Conservation (phyloP, 441 rosid genomes). For the Gossypium schwendimanii region DNA sequence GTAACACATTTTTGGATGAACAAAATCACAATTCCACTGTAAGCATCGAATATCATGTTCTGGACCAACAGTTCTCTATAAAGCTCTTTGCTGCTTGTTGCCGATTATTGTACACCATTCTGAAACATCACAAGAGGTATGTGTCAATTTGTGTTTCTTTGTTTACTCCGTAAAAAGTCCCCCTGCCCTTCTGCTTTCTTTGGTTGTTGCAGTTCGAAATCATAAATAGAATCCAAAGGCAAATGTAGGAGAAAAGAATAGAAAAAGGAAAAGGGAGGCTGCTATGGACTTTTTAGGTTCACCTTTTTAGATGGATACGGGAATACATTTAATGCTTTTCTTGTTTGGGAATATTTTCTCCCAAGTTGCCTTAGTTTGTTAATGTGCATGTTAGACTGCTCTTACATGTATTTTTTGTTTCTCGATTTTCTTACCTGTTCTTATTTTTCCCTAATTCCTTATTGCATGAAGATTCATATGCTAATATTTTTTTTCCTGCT, state of each 20-base stretch:
- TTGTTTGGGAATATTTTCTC: background rate
- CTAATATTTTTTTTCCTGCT: slow-evolving; percentile 17
- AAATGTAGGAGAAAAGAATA: background rate
- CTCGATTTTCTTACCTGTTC: background rate
- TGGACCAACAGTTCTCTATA: slow-evolving; percentile 52
- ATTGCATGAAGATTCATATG: background rate
- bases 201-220: background rate
- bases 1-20: slow-evolving; percentile 20
- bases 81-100: slow-evolving; percentile 61
- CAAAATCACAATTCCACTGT: slow-evolving; percentile 18
- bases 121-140: slow-evolving; percentile 82
- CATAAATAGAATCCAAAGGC: slow-evolving; percentile 1
- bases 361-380: background rate
- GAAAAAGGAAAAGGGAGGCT: background rate
- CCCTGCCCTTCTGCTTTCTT: background rate
- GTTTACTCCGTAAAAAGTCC: background rate
- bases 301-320: background rate
- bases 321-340: background rate
- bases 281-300: background rate
- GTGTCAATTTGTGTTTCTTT: slow-evolving; percentile 2
- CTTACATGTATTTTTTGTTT: background rate
- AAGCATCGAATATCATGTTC: slow-evolving; percentile 19
- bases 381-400: background rate
- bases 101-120: slow-evolving; percentile 56
- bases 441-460: background rate